These are phyloP conservation scores for Puya raimondii DNA, from an alignment of 176 grass and related monocot species.

Conservation along the genomic window DNA sequence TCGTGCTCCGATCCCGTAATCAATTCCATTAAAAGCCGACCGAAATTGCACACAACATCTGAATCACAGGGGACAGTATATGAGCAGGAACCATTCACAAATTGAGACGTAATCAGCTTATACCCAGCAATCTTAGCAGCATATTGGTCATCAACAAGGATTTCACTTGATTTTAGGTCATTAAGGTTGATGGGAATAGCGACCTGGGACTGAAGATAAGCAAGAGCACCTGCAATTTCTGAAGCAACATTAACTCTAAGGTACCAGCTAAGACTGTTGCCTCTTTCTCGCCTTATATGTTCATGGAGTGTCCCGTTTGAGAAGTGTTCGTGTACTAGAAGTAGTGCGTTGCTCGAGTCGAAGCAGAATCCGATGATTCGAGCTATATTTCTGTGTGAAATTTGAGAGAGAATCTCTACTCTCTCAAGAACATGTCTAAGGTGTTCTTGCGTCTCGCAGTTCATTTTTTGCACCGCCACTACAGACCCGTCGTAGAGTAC, in stretches of 20 bases:
- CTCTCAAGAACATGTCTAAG: constrained; percentile 43
- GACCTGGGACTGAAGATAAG: constrained; percentile 60
- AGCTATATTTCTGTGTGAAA: constrained; percentile 60
- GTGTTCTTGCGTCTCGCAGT: constrained; percentile 37
- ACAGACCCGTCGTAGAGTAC: constrained; percentile 57
- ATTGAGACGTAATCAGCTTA: constrained; percentile 33
- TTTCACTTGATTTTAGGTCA: constrained; percentile 64
- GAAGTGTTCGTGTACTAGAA: constrained; percentile 81
- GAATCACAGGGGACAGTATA: constrained; percentile 26
- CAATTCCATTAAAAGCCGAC: constrained; percentile 62
- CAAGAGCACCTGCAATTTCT: constrained; percentile 69
- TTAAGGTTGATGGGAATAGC: constrained; percentile 42
- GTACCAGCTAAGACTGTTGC: constrained; percentile 62
- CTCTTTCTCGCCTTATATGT: constrained; percentile 38
- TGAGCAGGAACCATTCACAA: constrained; percentile 27
- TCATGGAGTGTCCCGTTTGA: constrained; percentile 66
- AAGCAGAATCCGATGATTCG: constrained; percentile 79
- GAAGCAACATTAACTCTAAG: constrained; percentile 65
- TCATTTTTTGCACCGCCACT: constrained; percentile 75
- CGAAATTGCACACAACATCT: constrained; percentile 63
- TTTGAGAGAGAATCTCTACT: constrained; percentile 55
- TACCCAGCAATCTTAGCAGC: constrained; percentile 64
- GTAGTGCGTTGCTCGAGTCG: constrained; percentile 41
- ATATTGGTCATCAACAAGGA: constrained; percentile 48
- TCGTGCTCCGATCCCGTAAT: constrained; percentile 50